A percentile compares a stretch with the other conserved stretches of the same genome.
These are phyloP conservation scores for Mycena sp. DNA, from an alignment of 1,284 basidiomycete species.

Conservation along the genomic window DNA sequence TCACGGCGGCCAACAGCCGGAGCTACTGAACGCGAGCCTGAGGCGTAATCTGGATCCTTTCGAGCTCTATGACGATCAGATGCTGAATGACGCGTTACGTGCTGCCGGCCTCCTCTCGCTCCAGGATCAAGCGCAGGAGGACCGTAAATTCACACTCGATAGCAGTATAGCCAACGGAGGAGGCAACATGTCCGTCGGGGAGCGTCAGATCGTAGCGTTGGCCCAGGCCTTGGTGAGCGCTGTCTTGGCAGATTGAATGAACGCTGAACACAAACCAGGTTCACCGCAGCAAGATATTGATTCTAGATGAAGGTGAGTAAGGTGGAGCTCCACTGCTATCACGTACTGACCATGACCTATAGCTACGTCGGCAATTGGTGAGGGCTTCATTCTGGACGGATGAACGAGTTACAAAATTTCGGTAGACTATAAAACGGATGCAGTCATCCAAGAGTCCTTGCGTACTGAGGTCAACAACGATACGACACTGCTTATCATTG, in stretches of 20 bases:
- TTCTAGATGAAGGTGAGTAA: constrained; percentile 56
- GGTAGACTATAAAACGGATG: constrained; percentile 57
- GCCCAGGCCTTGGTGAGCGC: constrained; percentile 54
- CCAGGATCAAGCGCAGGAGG: constrained; percentile 42
- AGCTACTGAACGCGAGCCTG: constrained; percentile 66
- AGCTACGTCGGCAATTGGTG: neutral
- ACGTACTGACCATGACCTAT: neutral
- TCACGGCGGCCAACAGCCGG: constrained; percentile 59
- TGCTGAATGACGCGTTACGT: constrained; percentile 61
- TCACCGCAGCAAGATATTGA: constrained; percentile 60
- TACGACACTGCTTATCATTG: constrained; percentile 48
- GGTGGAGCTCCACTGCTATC: constrained; percentile 43
- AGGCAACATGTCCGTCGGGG: constrained; percentile 75
- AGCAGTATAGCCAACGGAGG: constrained; percentile 65
- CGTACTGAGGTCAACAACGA: constrained; percentile 60
- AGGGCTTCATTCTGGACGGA: constrained; percentile 27
- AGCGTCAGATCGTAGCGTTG: constrained; percentile 72
- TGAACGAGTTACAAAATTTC: constrained; percentile 16
- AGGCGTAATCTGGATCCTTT: constrained; percentile 76
- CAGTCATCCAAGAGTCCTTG: constrained; percentile 65
- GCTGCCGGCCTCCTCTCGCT: constrained; percentile 62
- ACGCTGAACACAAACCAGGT: neutral
- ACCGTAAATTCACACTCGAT: constrained; percentile 49
- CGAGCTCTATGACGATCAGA: constrained; percentile 73
- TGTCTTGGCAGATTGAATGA: neutral